Percentiles rank a stretch among this genome's conserved stretches.
Conservation (phyloP, 768 basidiomycete species). For the Phaffia australis region DNA sequence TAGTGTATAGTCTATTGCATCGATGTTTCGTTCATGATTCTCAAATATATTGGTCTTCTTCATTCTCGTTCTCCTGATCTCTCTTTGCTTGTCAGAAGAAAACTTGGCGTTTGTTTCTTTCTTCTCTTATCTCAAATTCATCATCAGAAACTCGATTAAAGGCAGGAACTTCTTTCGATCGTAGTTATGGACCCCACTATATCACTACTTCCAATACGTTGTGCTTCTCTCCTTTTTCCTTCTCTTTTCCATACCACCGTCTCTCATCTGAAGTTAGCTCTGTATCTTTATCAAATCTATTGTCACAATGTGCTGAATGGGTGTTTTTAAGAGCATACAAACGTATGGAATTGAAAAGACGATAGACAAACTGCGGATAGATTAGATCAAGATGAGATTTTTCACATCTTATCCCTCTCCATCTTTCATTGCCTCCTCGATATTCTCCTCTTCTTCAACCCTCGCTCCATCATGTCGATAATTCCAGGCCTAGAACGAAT, state of each 20-base stretch:
- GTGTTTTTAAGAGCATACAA: neutral
- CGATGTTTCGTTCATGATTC: constrained; percentile 1
- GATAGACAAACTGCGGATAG: neutral
- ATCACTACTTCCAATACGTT: neutral
- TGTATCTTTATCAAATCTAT: neutral
- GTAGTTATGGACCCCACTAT: neutral
- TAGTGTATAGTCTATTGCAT: neutral
- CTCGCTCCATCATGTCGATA: constrained; percentile 28
- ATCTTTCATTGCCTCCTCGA: neutral
- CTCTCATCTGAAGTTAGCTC: neutral
- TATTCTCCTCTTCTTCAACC: neutral
- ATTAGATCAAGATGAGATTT: neutral
- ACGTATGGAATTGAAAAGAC: neutral
- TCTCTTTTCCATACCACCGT: neutral
- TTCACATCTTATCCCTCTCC: neutral
- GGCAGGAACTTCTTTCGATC: neutral
- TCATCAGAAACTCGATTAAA: neutral
- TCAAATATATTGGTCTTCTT: no score
- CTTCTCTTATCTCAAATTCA: neutral
- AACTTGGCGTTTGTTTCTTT: neutral
- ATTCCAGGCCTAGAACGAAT: constrained; percentile 37
- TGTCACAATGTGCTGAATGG: neutral
- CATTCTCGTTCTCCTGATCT: neutral
- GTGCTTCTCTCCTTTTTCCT: neutral
- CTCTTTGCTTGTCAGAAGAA: no score